Evolutionary conservation across 2,329 filamentous ascomycete species (phyloP).

Genomic region (Cladosporium sp.): DNA sequence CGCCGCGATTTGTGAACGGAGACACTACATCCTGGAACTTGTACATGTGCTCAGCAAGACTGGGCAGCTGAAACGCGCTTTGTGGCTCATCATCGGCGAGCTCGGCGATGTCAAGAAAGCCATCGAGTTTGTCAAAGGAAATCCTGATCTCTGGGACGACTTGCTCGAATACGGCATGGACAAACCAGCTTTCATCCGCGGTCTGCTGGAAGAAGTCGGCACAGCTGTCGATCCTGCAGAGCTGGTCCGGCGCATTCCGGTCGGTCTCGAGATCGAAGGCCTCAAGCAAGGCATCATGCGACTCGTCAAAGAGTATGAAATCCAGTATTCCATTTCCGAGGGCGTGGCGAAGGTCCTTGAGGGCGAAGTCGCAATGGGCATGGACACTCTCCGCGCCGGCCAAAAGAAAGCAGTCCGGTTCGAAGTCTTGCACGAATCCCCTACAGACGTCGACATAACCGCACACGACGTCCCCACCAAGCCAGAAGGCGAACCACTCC

Average conservation of each 20-base stretch:
- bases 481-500: constrained; percentile 21
- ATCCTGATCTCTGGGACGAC: constrained; percentile 91
- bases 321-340: constrained; percentile 86
- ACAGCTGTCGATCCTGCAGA: constrained; percentile 90
- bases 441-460: constrained; percentile 29
- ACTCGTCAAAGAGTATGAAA: constrained; percentile 92
- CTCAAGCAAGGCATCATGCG: constrained; percentile 81
- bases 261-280: constrained; percentile 87
- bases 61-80: constrained; percentile 83
- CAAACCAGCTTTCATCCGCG: constrained; percentile 90
- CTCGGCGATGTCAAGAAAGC: constrained; percentile 86
- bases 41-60: constrained; percentile 95
- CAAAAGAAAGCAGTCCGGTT: constrained; percentile 87
- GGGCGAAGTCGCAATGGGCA: constrained; percentile 80
- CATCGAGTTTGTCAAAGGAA: constrained; percentile 89
- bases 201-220: constrained; percentile 86
- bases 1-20: constrained; percentile 70
- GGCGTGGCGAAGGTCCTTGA: constrained; percentile 82
- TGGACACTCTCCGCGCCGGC: constrained; percentile 72
- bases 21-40: constrained; percentile 83
- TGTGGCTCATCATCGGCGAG: constrained; percentile 91
- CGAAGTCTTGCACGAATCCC: constrained; percentile 53
- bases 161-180: constrained; percentile 95
- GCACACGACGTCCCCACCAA: constrained; percentile 28
- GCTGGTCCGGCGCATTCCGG: constrained; percentile 83